Evolutionary conservation across 106 monocot genomes (phyloP), one percentile per base, ranked within the genome.

Genomic region (Dendrobium huoshanense): DNA sequence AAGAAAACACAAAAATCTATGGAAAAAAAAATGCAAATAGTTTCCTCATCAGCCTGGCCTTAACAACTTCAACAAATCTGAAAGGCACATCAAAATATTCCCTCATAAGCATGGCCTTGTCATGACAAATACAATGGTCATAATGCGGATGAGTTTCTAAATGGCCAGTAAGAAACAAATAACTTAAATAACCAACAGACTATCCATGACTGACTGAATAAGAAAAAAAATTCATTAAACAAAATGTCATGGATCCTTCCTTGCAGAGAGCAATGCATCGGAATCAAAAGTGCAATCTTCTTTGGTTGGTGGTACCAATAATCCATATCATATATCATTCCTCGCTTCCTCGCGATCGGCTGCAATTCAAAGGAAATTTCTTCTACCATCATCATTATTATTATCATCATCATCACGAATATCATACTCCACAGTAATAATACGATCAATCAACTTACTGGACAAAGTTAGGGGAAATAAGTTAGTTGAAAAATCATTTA

Each of bases 341-440:
- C 8, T 49, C 24, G 0, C 76, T 49, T 76, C 24, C 48, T n/a
- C 18, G 47, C 13, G 76, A 76, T 2, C 49, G 76, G 76, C 76
- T 76, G 48, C 20, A 48, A 49, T 74, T 11, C 20, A 9, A 76
- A 48, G 76, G n/a, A n/a, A 76, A 80, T 90, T 86, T 87, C 86
- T 88, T 86, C 76, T 89, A 56, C 92, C 92, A 70, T 98, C 94
- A 40, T 93, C 95, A 70, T 70, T 70, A 59, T 13, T 13, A 31
- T 49, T 49, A 33, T 70, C 70, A 85, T 98, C 98, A 44, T 98
- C 95, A 85, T 98, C 98, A 56, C 95, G 89, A 73, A 92, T 72
- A 7, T 94, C 94, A 85, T 95, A 98, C 75, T 98, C 98, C 27
- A 98, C 95, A 7, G 98, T 88, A 77, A 98, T 89, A 77, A 95